Evolutionary conservation across 2,329 filamentous ascomycete genomes (phyloP).

Genomic region (Anthostomella pinea): DNA sequence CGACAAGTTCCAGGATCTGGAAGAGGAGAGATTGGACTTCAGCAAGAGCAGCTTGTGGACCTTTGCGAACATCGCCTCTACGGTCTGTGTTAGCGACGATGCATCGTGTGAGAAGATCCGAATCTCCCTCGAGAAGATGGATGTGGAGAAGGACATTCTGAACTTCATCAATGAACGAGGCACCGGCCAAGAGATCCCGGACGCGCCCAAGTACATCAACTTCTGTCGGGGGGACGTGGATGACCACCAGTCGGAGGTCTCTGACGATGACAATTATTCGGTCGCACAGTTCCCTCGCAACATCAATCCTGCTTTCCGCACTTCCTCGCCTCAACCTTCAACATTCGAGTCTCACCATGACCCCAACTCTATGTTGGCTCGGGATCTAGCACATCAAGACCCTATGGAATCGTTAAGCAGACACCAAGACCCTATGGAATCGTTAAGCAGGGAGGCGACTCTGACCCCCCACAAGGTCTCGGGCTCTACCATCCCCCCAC

Average conservation of each 20-base stretch:
- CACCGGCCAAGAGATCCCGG: constrained; percentile 95
- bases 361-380: constrained; percentile 69
- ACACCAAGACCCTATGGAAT: constrained; percentile 48
- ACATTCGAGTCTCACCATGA: constrained; percentile 91
- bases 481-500: constrained; percentile 4
- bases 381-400: constrained; percentile 63
- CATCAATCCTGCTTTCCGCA: constrained; percentile 93
- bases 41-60: constrained; percentile 97
- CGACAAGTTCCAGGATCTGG: constrained; percentile 98
- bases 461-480: constrained; percentile 50
- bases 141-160: constrained; percentile 92
- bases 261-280: constrained; percentile 83
- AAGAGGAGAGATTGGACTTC: constrained; percentile 95
- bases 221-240: constrained; percentile 86
- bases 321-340: constrained; percentile 93
- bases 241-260: constrained; percentile 73
- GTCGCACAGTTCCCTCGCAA: constrained; percentile 93
- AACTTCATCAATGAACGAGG: constrained; percentile 84
- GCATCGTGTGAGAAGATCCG: constrained; percentile 95
- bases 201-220: constrained; percentile 97
- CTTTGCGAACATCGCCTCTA: constrained; percentile 95
- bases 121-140: constrained; percentile 87
- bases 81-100: constrained; percentile 96
- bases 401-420: constrained; percentile 42
- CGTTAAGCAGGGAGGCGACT: constrained; percentile 48